A percentile compares a stretch with the other conserved stretches of the same genome.
phyloP scores from a whole-genome alignment of 371 early-diverging fungal species.

The Catenaria anguillulae region DNA sequence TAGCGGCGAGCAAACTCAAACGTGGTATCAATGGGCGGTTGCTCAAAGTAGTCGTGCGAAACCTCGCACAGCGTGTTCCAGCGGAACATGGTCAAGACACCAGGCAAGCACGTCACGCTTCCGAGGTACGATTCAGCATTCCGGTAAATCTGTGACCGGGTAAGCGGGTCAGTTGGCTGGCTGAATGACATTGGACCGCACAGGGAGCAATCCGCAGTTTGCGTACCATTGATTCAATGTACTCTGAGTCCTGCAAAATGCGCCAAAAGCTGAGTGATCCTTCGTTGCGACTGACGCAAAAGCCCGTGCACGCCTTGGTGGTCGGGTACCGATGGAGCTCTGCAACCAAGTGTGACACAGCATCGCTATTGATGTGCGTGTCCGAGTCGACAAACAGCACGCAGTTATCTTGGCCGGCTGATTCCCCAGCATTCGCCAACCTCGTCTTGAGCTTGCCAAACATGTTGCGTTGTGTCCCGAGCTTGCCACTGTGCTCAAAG shows the following conservation, averaged over 20 bases:
- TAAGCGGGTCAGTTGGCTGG: no score
- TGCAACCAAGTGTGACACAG: constrained; percentile 18
- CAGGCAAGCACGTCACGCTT: constrained; percentile 23
- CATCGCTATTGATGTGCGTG: constrained; percentile 17
- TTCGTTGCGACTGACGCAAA: constrained; percentile 9
- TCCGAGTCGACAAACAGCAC: constrained; percentile 31
- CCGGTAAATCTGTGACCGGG: no score
- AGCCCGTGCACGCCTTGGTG: constrained; percentile 18
- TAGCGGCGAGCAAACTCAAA: constrained; percentile 11
- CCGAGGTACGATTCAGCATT: constrained; percentile 19
- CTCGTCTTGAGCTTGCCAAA: not conserved
- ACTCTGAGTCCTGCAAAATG: constrained; percentile 24
- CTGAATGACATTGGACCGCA: not conserved
- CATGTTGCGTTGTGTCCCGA: constrained; percentile 19
- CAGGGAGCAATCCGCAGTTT: no score
- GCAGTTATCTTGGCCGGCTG: constrained; percentile 14
- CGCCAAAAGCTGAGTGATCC: constrained; percentile 12
- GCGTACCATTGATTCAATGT: constrained; percentile 20
- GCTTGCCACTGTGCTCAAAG: constrained; percentile 27
- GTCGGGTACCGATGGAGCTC: constrained; percentile 16
- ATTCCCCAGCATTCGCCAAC: constrained; percentile 8
- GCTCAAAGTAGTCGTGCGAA: constrained; percentile 20
- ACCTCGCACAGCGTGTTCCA: constrained; percentile 14
- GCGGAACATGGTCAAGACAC: constrained; percentile 23
- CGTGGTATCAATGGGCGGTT: constrained; percentile 11